Evolutionary conservation across 2,329 filamentous ascomycete genomes (phyloP), one percentile per base, ranked within the genome.

Genomic region (Cordyceps militaris): DNA sequence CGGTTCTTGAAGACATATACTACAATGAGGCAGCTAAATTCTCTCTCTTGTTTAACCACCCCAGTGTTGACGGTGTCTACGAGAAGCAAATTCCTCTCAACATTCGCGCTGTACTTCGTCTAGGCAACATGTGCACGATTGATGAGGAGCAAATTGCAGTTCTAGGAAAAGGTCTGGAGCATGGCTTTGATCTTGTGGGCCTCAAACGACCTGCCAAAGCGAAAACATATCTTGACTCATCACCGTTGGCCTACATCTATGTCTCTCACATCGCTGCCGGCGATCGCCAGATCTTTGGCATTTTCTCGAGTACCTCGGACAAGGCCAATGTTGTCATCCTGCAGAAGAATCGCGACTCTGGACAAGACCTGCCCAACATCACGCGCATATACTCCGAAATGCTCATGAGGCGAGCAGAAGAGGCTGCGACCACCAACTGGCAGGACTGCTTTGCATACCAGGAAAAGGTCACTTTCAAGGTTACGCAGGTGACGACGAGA

Each of bases 1-100:
- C 88, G 0, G 89, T 99, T 72, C 81, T 89, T 0, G 94, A 99
- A 70, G 87, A 94, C 57, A 80, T 89, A 0, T 99, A 95, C 72
- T 84, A 96, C 60, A 84, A 86, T 46, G 90, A 97, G 70, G 80
- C 87, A 0, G 87, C 91, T 61, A 95, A 91, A 68, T 87, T 97
- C 61, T 84, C 87, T 2, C 74, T 87, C 28, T 77, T 97, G 1
- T 93, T 97, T 75, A 91, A 93, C 62, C 92, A 99, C 68, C 84
- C 91, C 0, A 96, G 91, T 70, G 89, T 99, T 1, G 94, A 99
- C 72, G 95, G 95, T 30, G 91, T 99, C 14, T 99, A 99, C 67
- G 95, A 99, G 74, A 93, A 88, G 66, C 88, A 96, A 63, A 80
- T 99, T 1, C 91, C 95, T 1, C 78, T 97, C 6, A 90, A 89